phyloP scores from a whole-genome alignment of 768 basidiomycete species.

The Thelephora ganbajun region DNA sequence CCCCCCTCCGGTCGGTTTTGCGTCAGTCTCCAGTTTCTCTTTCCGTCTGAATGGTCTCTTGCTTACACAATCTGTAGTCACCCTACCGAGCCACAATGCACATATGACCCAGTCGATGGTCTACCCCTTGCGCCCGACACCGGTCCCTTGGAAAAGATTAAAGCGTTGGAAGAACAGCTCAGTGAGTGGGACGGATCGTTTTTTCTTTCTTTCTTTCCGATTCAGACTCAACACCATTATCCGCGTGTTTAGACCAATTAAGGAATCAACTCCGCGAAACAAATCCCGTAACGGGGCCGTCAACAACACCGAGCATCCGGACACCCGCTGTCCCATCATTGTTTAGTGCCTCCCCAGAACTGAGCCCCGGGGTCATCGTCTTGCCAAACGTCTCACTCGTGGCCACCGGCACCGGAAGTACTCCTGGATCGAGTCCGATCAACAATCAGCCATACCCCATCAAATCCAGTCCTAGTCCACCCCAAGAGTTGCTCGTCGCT shows the following conservation, averaged over 20 bases:
- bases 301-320: slow-evolving; percentile 20
- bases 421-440: slow-evolving; percentile 23
- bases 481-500: slow-evolving; percentile 54
- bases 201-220: background rate
- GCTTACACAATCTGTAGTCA: slow-evolving; percentile 32
- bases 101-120: slow-evolving; percentile 80
- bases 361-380: slow-evolving; percentile 13
- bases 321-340: background rate
- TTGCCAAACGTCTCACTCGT: slow-evolving; percentile 15
- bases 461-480: slow-evolving; percentile 31
- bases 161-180: slow-evolving; percentile 64
- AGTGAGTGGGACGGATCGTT: slow-evolving; percentile 26
- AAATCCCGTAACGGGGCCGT: slow-evolving; percentile 21
- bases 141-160: slow-evolving; percentile 70
- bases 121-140: slow-evolving; percentile 61
- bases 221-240: background rate
- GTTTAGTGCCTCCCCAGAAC: background rate
- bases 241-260: slow-evolving; percentile 34
- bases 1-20: slow-evolving; percentile 74
- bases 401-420: slow-evolving; percentile 9
- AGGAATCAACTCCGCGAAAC: slow-evolving; percentile 49
- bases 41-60: slow-evolving; percentile 8
- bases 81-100: slow-evolving; percentile 74
- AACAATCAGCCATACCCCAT: slow-evolving; percentile 26
- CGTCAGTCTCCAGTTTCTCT: slow-evolving; percentile 30